These are phyloP conservation scores for Amanita molliuscula DNA, from an alignment of 768 basidiomycete species.

Conservation along the genomic window DNA sequence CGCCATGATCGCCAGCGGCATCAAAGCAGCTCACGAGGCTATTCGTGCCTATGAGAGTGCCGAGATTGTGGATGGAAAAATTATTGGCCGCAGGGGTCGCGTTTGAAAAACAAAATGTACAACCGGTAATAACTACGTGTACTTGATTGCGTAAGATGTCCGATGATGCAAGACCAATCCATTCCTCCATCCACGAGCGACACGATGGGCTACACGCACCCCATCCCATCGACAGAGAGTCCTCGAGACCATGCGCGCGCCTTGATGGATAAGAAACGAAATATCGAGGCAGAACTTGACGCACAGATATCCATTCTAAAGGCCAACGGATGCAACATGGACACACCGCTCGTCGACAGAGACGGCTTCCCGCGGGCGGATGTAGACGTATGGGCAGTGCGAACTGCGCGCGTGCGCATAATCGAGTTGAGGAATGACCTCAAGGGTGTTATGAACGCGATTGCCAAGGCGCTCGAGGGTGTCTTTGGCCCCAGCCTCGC, in stretches of 20 bases:
- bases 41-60: slow-evolving; percentile 39
- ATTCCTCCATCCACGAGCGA: background rate
- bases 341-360: slow-evolving; percentile 67
- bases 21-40: slow-evolving; percentile 62
- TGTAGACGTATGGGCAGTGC: slow-evolving; percentile 75
- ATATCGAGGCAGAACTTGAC: slow-evolving; percentile 63
- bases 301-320: slow-evolving; percentile 51
- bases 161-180: background rate
- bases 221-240: slow-evolving; percentile 23
- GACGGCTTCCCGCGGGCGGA: slow-evolving; percentile 89
- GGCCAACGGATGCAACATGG: slow-evolving; percentile 53
- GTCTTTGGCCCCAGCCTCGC: slow-evolving; percentile 47
- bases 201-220: slow-evolving; percentile 36
- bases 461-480: slow-evolving; percentile 57
- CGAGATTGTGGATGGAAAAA: slow-evolving; percentile 42
- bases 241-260: slow-evolving; percentile 49
- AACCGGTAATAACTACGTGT: no score
- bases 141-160: background rate
- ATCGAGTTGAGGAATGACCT: slow-evolving; percentile 78
- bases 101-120: no score
- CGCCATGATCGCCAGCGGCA: slow-evolving; percentile 70
- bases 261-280: slow-evolving; percentile 60
- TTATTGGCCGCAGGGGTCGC: slow-evolving; percentile 27
- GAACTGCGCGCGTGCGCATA: slow-evolving; percentile 66
- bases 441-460: slow-evolving; percentile 48